Evolutionary conservation across 2,329 filamentous ascomycete genomes (phyloP).

Genomic region (Coniochaeta pulveracea): DNA sequence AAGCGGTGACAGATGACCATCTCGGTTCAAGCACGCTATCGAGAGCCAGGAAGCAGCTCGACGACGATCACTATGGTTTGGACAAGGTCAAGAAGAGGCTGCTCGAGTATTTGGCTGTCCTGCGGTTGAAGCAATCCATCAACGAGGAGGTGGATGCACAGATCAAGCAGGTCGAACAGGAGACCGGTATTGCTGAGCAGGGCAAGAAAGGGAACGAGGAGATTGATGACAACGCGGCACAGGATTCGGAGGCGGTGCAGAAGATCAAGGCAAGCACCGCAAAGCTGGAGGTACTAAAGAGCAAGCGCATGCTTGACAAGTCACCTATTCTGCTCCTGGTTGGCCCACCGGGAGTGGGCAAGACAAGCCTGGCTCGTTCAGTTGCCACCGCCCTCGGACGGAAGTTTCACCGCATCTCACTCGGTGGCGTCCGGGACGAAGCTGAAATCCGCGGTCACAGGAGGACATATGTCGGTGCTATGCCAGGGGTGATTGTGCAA

Average conservation of each 20-base stretch:
- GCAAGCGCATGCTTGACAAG: slow-evolving; percentile 82
- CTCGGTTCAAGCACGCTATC: slow-evolving; percentile 70
- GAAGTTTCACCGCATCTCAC: slow-evolving; percentile 93
- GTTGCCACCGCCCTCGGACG: slow-evolving; percentile 84
- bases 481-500: slow-evolving; percentile 91
- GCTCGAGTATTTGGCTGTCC: slow-evolving; percentile 90
- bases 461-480: slow-evolving; percentile 94
- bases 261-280: slow-evolving; percentile 35
- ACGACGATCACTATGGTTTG: slow-evolving; percentile 91
- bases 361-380: slow-evolving; percentile 89
- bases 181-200: slow-evolving; percentile 28
- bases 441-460: slow-evolving; percentile 93
- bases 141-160: slow-evolving; percentile 75
- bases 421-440: slow-evolving; percentile 91
- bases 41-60: slow-evolving; percentile 76
- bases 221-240: slow-evolving; percentile 13
- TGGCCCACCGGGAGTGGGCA: slow-evolving; percentile 88
- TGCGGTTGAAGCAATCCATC: slow-evolving; percentile 85
- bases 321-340: slow-evolving; percentile 91
- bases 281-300: slow-evolving; percentile 65
- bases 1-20: slow-evolving; percentile 70
- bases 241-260: slow-evolving; percentile 15
- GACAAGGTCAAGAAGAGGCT: slow-evolving; percentile 96
- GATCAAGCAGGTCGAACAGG: slow-evolving; percentile 55
- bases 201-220: no score